Evolutionary conservation across 78 protist species (phyloP), one percentile per base, ranked within the genome.

Genomic region (Dictyostelium brefeldianum): DNA sequence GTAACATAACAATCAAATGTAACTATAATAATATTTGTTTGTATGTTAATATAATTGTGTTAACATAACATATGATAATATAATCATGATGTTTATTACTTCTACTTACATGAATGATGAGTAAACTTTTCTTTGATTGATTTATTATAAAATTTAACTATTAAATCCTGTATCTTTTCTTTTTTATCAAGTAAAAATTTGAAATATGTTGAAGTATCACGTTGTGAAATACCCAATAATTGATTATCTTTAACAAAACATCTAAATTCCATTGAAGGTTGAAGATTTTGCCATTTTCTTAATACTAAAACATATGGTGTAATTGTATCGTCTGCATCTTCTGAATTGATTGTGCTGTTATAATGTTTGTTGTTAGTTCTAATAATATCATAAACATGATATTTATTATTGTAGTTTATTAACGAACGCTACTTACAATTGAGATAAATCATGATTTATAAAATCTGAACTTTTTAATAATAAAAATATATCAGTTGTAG

Each of bases 381-480:
- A 11, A 48, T 46, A 3, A 78, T 78, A 7, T 10, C 2, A n/a
- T n/a, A n/a, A n/a, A n/a, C n/a, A n/a, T n/a, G n/a, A n/a, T n/a
- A n/a, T n/a, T n/a, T n/a, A n/a, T n/a, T n/a, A n/a, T n/a, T n/a
- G n/a, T n/a, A n/a, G n/a, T 36, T 57, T 56, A 36, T 41, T 12
- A 14, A n/a, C 14, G n/a, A n/a, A 27, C 20, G 7, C 15, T 53
- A 59, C 48, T 59, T 87, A 89, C 91, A 87, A 70, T 57, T 81
- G 94, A 27, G 51, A 36, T 47, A 94, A 82, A 62, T 95, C 95
- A 78, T 82, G 94, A 43, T 70, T 64, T 11, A 95, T 71, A 36
- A 80, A 83, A 59, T 90, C 95, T 20, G 95, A 90, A 71, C 87
- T 74, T 84, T 95, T 95, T 48, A 95, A 80, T 14, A 90, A 54